phyloP scores from a whole-genome alignment of 345 rosid genomes.

The Lumnitzera racemosa region DNA sequence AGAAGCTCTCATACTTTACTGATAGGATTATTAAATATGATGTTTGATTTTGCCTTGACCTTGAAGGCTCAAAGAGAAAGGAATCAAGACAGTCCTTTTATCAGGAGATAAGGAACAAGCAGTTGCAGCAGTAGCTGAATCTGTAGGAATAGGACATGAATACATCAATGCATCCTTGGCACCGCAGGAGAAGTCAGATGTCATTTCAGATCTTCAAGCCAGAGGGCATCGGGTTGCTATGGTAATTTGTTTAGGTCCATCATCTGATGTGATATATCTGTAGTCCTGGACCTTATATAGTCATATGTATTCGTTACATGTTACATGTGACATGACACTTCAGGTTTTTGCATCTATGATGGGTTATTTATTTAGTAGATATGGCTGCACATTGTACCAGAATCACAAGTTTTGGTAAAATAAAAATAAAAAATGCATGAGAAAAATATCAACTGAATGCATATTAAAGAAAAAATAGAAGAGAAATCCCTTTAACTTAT shows the following conservation, averaged over 20 bases:
- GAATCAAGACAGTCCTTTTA: conserved; percentile 73
- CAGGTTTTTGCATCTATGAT: too few relatives aligned
- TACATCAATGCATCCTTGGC: conserved; percentile 59
- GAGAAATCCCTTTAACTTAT: too few relatives aligned
- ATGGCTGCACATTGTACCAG: too few relatives aligned
- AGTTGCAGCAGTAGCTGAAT: conserved; percentile 70
- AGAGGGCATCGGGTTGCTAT: conserved; percentile 81
- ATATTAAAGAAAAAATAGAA: too few relatives aligned
- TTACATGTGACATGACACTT: too few relatives aligned
- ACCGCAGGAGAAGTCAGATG: conserved; percentile 64
- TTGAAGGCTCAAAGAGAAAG: conserved; percentile 65
- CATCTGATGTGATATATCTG: neutral
- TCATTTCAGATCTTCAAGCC: conserved; percentile 67
- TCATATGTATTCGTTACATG: too few relatives aligned
- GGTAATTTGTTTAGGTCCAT: conserved; percentile 32
- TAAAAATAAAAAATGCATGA: too few relatives aligned
- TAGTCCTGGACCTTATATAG: neutral
- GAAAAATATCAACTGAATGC: too few relatives aligned
- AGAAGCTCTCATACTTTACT: too few relatives aligned
- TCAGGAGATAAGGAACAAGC: conserved; percentile 99
- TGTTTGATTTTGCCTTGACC: conserved; percentile 12
- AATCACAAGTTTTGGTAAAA: too few relatives aligned
- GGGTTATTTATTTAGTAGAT: too few relatives aligned
- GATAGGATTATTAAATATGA: conserved; percentile 2
- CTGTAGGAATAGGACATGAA: conserved; percentile 59